phyloP scores from a whole-genome alignment of 2,329 filamentous ascomycete species.

The Lecanicillium sp. region DNA sequence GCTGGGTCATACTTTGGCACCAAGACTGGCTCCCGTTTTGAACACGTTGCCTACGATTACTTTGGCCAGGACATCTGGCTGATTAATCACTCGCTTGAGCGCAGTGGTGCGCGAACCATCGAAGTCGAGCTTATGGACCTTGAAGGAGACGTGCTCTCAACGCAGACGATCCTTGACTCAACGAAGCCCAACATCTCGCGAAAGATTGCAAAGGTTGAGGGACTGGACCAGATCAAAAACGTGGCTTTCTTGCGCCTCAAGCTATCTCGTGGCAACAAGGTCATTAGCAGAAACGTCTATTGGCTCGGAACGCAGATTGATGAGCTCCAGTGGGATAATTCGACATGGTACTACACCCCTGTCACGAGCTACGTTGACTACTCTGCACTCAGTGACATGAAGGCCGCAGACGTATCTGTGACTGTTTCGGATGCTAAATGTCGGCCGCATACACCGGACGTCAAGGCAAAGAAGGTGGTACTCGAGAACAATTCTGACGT shows the following conservation, averaged over 20 bases:
- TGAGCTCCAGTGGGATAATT: constrained; percentile 44
- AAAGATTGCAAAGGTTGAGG: constrained; percentile 16
- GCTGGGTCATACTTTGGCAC: constrained; percentile 51
- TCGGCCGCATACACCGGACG: constrained; percentile 11
- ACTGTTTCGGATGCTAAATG: constrained; percentile 9
- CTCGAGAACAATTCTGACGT: constrained; percentile 42
- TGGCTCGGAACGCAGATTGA: constrained; percentile 43
- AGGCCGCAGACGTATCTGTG: constrained; percentile 26
- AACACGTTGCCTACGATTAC: constrained; percentile 51
- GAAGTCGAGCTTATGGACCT: constrained; percentile 40
- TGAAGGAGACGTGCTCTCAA: constrained; percentile 33
- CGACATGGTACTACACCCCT: constrained; percentile 52
- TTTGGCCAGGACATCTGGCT: constrained; percentile 35
- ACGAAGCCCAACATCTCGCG: constrained; percentile 37
- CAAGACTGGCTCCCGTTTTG: constrained; percentile 39
- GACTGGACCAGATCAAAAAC: constrained; percentile 24
- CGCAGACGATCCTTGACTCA: constrained; percentile 17
- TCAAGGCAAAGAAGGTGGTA: constrained; percentile 18
- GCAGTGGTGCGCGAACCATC: constrained; percentile 31
- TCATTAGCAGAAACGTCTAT: constrained; percentile 51
- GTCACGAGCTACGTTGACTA: constrained; percentile 42
- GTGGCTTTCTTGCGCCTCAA: constrained; percentile 43
- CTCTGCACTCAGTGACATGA: constrained; percentile 32
- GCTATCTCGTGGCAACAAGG: constrained; percentile 24
- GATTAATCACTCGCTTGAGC: constrained; percentile 43